These are phyloP conservation scores for Petasospora rhodanensis DNA, from an alignment of 1,139 yeast species.

Conservation along the genomic window DNA sequence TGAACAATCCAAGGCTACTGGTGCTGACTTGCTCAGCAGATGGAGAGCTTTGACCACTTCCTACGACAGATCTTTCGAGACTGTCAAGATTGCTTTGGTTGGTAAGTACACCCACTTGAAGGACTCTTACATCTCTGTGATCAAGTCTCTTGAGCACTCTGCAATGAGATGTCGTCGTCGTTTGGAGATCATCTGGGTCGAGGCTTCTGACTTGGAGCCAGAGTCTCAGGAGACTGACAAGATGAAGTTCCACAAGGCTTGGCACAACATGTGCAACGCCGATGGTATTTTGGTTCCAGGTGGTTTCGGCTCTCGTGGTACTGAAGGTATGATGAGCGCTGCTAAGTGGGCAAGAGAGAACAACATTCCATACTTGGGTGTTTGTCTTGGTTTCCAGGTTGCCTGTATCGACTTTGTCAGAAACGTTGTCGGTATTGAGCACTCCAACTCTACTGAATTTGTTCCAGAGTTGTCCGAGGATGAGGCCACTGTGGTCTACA, in stretches of 20 bases:
- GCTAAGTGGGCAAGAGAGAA: conserved; percentile 98
- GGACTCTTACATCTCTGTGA: conserved; percentile 92
- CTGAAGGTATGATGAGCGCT: conserved; percentile 96
- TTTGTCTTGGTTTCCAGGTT: conserved; percentile 95
- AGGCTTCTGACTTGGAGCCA: conserved; percentile 84
- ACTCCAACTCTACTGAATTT: conserved; percentile 84
- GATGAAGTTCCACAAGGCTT: conserved; percentile 85
- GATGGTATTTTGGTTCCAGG: conserved; percentile 98
- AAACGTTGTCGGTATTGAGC: conserved; percentile 62
- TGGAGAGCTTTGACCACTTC: conserved; percentile 79
- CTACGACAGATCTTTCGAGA: conserved; percentile 78
- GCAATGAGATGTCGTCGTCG: conserved; percentile 85
- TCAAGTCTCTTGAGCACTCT: conserved; percentile 92
- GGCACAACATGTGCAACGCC: conserved; percentile 92
- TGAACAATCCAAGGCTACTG: conserved; percentile 53
- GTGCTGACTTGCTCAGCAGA: conserved; percentile 62
- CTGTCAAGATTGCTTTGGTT: conserved; percentile 90
- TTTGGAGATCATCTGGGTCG: conserved; percentile 92
- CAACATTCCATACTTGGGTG: conserved; percentile 90
- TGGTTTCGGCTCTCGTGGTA: conserved; percentile 96
- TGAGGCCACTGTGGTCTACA: conserved; percentile 82
- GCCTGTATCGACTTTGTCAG: conserved; percentile 95
- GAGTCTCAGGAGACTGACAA: conserved; percentile 59
- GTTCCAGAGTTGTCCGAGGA: conserved; percentile 58
- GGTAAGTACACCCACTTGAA: conserved; percentile 96